These are phyloP conservation scores for Pontederia paniculata DNA, from an alignment of 176 grass and related monocot species.

Conservation along the genomic window DNA sequence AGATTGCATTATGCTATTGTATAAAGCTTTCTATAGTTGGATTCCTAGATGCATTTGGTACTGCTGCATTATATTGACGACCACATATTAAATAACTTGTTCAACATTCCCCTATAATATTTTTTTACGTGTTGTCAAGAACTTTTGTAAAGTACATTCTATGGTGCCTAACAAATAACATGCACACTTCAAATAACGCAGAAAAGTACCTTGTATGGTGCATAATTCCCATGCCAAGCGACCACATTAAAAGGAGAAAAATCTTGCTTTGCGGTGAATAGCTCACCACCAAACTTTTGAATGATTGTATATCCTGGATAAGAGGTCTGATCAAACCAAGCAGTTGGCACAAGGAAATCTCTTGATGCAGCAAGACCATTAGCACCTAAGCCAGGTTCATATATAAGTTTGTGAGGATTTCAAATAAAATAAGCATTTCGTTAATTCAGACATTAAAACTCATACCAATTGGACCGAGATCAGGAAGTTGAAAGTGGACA, in stretches of 20 bases:
- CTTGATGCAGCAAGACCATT: constrained; percentile 76
- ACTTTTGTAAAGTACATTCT: no score
- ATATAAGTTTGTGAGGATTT: not conserved
- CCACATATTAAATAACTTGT: no score
- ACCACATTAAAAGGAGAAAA: constrained; percentile 93
- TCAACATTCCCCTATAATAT: no score
- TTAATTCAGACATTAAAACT: not conserved
- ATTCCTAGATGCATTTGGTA: no score
- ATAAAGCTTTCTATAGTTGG: no score
- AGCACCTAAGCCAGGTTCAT: constrained; percentile 41
- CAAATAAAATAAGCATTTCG: not conserved
- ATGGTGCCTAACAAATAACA: no score
- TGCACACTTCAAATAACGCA: not conserved
- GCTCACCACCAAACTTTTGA: constrained; percentile 79
- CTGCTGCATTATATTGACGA: no score
- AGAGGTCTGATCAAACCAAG: constrained; percentile 65
- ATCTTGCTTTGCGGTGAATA: constrained; percentile 82
- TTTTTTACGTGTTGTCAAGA: no score
- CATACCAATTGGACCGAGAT: constrained; percentile 88
- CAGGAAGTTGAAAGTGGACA: constrained; percentile 81
- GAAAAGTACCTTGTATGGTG: constrained; percentile 68
- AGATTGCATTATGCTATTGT: no score
- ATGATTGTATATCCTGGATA: constrained; percentile 56
- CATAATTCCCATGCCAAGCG: constrained; percentile 96
- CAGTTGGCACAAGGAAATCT: constrained; percentile 75